phyloP scores from a whole-genome alignment of 208 protist genomes.

The Trypanosoma melophagium region DNA sequence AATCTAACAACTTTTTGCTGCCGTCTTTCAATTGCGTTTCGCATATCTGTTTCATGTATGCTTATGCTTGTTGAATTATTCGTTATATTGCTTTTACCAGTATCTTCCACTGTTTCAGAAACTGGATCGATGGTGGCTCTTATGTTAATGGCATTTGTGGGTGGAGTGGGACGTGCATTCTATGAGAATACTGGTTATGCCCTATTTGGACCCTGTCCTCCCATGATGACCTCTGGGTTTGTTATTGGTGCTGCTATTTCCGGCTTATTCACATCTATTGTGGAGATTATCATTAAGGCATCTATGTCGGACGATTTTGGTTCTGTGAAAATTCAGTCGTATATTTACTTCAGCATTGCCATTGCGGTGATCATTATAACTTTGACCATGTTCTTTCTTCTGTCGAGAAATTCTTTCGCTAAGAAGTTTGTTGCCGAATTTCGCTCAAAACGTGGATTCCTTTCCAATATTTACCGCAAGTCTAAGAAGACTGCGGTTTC shows the following conservation, averaged over 20 bases:
- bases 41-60: conserved; percentile 45
- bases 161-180: conserved; percentile 66
- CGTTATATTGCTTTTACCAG: conserved; percentile 16
- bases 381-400: conserved; percentile 36
- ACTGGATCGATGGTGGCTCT: conserved; percentile 60
- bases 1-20: conserved; percentile 74
- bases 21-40: conserved; percentile 69
- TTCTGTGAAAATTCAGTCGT: conserved; percentile 44
- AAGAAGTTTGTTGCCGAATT: conserved; percentile 74
- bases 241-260: conserved; percentile 68
- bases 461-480: conserved; percentile 19
- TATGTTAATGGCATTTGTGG: conserved; percentile 67
- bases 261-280: conserved; percentile 58
- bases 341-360: conserved; percentile 77
- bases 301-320: conserved; percentile 57
- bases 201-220: conserved; percentile 74
- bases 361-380: conserved; percentile 61
- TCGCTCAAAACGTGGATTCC: conserved; percentile 30
- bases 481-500: not conserved
- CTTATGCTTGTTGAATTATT: conserved; percentile 69
- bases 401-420: conserved; percentile 68
- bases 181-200: conserved; percentile 91
- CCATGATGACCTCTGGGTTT: conserved; percentile 66
- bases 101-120: conserved; percentile 31
- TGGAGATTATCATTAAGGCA: conserved; percentile 77